These are phyloP conservation scores for Candida pseudoglaebosa DNA, from an alignment of 805 yeast genomes.

Conservation along the genomic window DNA sequence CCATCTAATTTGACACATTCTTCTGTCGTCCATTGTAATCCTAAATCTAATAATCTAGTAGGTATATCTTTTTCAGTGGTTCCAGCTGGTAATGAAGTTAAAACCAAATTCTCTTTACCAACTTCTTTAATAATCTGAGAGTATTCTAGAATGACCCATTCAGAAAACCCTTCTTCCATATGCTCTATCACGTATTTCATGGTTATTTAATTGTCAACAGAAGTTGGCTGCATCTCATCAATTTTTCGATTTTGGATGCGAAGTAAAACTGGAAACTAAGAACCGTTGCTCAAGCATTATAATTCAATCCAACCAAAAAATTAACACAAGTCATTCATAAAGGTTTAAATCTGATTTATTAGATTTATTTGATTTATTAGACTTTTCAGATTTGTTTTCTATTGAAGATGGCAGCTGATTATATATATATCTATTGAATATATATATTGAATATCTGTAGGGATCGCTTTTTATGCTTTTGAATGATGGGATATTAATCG, in stretches of 20 bases:
- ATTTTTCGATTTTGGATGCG: neutral
- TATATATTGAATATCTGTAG: too few species aligned
- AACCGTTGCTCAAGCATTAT: neutral
- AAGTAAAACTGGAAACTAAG: neutral
- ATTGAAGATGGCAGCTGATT: too few species aligned
- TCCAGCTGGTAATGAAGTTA: conserved; percentile 69
- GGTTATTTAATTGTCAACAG: too few species aligned
- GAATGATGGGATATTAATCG: too few species aligned
- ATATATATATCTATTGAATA: too few species aligned
- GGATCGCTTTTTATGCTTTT: too few species aligned
- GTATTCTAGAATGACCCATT: conserved; percentile 91
- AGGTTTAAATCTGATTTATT: too few species aligned
- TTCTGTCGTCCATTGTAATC: conserved; percentile 76
- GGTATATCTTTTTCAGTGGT: conserved; percentile 69
- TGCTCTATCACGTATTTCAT: conserved; percentile 96
- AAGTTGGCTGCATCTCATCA: neutral
- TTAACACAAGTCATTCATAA: too few species aligned
- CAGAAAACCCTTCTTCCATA: conserved; percentile 95
- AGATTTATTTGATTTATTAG: too few species aligned
- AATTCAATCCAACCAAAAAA: neutral
- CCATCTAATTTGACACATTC: conserved; percentile 58
- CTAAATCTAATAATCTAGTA: conserved; percentile 48
- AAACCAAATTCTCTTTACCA: conserved; percentile 67
- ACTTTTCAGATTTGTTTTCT: too few species aligned
- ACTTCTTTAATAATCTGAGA: conserved; percentile 77